Conservation (phyloP, 202 grass and related monocot genomes). For the Sporobolus alterniflorus region DNA sequence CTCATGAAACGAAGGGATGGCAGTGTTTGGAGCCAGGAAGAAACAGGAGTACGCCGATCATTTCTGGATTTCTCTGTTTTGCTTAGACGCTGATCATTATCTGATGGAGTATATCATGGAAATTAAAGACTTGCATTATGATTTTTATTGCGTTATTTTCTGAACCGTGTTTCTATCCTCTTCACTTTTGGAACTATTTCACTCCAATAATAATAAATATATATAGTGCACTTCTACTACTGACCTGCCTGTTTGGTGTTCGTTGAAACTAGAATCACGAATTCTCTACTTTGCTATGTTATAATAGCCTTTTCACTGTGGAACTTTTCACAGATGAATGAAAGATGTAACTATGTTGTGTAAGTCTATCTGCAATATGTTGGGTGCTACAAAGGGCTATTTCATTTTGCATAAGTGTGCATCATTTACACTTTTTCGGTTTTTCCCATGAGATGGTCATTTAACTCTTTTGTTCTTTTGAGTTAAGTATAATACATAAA, state of each 20-base stretch:
- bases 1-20: no score
- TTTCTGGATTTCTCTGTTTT: no score
- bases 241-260: neutral
- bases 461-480: neutral
- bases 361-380: neutral
- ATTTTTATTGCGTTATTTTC: neutral
- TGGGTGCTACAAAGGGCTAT: neutral
- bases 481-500: neutral
- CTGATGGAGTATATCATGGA: neutral
- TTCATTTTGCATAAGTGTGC: neutral
- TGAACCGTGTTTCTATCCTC: neutral
- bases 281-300: neutral
- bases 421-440: neutral
- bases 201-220: neutral
- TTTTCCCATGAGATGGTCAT: neutral
- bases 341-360: neutral
- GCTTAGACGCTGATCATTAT: no score
- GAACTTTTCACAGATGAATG: neutral
- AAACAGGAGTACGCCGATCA: no score
- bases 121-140: slow-evolving; percentile 1
- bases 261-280: neutral
- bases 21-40: no score
- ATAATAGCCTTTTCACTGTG: neutral
- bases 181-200: neutral
- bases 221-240: neutral